Conservation (phyloP, 371 early-diverging fungal genomes). For the Mucor sp. region DNA sequence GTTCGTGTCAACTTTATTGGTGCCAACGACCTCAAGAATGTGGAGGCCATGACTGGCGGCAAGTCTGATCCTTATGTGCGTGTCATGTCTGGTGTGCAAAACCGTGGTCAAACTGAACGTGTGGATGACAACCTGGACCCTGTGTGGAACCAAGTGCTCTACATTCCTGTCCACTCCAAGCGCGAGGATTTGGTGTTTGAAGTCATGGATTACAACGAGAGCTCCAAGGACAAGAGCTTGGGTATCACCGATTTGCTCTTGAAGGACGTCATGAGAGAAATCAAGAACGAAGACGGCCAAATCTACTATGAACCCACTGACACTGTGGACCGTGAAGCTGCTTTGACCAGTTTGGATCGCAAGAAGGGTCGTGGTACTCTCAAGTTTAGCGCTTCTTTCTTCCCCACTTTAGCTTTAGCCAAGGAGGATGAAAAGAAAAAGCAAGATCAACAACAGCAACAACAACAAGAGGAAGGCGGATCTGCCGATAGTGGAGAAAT, state of each 20-base stretch:
- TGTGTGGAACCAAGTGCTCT: constrained; percentile 79
- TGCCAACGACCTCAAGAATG: constrained; percentile 77
- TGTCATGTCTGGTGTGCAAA: constrained; percentile 65
- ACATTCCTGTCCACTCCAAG: constrained; percentile 69
- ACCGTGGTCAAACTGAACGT: constrained; percentile 65
- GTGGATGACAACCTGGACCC: constrained; percentile 78
- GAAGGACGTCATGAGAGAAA: constrained; percentile 44
- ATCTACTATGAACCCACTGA: constrained; percentile 41
- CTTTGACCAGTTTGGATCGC: constrained; percentile 61
- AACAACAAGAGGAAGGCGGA: constrained; percentile 4
- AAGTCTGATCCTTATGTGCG: constrained; percentile 87
- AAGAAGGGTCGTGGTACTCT: constrained; percentile 66
- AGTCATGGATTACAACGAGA: constrained; percentile 77
- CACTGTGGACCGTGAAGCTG: constrained; percentile 48
- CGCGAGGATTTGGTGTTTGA: constrained; percentile 75
- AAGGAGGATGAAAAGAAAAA: constrained; percentile 26
- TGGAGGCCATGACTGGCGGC: constrained; percentile 67
- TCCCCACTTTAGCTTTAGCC: constrained; percentile 68
- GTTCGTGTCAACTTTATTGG: constrained; percentile 76
- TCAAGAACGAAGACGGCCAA: constrained; percentile 38
- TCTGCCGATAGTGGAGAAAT: constrained; percentile 22
- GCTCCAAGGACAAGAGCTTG: constrained; percentile 69
- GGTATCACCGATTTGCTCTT: constrained; percentile 57
- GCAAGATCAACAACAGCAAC: constrained; percentile 8
- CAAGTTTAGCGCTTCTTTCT: constrained; percentile 69